Evolutionary conservation across 2,329 filamentous ascomycete species (phyloP), one percentile per base, ranked within the genome.

Genomic region (Atkinsonella texensis): DNA sequence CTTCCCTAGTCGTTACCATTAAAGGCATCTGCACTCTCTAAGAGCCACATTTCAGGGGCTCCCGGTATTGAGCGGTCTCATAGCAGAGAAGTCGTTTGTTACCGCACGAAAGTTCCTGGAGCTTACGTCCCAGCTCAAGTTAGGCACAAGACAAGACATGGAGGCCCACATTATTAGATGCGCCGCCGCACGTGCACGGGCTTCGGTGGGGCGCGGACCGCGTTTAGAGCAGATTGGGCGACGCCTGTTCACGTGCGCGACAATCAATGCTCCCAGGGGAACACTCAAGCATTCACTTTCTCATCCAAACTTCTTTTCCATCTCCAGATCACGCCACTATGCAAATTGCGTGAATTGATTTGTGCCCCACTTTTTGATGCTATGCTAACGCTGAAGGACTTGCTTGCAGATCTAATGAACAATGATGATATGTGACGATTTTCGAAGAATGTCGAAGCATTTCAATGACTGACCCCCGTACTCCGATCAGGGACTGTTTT

Each of bases 21-120:
- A 53, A 82, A 76, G 49, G 75, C 70, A 53, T 76, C 74, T 41
- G 77, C 71, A 59, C 76, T 78, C 59, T 83, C 79, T 46, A 85
- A 67, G 53, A 84, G 73, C 82, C 82, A 85, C 82, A 85, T 85
- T 45, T 53, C 18, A 8, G 46, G 17, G 38, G 17, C 49, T 23
- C 33, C 17, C 10, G 15, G 7, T 32, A 12, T 3, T 28, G 5
- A 8, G 23, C 10, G 8, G 13, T 39, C 39, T 40, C 51, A 46
- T 48, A 8, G 2, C 20, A 18, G 13, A 33, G n/a, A 11, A 39
- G 7, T 1, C 28, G 8, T 8, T 8, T n/a, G 33, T 31, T 39
- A 20, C 45, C 23, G 17, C n/a, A 32, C 11, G 18, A 28, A n/a
- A n/a, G 43, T 13, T 48, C 8, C 2, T 35, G 33, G 33, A 35